These are phyloP conservation scores for Candolleomyces eurysporus DNA, from an alignment of 768 basidiomycete species.

Conservation along the genomic window DNA sequence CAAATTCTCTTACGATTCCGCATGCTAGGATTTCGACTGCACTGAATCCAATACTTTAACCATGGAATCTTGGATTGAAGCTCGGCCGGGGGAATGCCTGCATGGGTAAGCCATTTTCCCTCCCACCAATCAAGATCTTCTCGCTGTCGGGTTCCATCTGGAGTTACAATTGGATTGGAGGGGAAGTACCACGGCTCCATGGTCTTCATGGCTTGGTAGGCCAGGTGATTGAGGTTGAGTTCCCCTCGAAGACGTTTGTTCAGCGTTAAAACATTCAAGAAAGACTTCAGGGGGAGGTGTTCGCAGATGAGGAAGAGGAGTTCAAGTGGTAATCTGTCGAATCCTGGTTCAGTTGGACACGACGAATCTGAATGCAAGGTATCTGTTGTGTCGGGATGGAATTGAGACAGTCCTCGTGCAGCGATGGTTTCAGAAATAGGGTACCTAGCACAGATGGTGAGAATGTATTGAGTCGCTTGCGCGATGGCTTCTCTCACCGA, in stretches of 20 bases:
- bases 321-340: background rate
- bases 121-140: slow-evolving; percentile 4
- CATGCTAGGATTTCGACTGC: slow-evolving; percentile 12
- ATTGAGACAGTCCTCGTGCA: background rate
- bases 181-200: slow-evolving; percentile 2
- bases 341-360: too few relatives aligned
- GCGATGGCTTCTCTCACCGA: background rate
- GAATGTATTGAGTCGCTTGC: background rate
- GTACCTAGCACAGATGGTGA: background rate
- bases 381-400: background rate
- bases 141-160: background rate
- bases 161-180: background rate
- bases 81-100: background rate
- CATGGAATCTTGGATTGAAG: background rate
- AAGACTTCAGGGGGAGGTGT: background rate
- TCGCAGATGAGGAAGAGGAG: background rate
- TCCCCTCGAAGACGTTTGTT: background rate
- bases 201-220: background rate
- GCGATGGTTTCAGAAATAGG: background rate
- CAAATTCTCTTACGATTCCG: slow-evolving; percentile 15
- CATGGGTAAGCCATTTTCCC: background rate
- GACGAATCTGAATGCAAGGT: background rate
- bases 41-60: slow-evolving; percentile 6
- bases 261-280: background rate
- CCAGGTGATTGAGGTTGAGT: background rate